phyloP scores from a whole-genome alignment of 2,329 filamentous ascomycete genomes.

The Cryphonectria japonica region DNA sequence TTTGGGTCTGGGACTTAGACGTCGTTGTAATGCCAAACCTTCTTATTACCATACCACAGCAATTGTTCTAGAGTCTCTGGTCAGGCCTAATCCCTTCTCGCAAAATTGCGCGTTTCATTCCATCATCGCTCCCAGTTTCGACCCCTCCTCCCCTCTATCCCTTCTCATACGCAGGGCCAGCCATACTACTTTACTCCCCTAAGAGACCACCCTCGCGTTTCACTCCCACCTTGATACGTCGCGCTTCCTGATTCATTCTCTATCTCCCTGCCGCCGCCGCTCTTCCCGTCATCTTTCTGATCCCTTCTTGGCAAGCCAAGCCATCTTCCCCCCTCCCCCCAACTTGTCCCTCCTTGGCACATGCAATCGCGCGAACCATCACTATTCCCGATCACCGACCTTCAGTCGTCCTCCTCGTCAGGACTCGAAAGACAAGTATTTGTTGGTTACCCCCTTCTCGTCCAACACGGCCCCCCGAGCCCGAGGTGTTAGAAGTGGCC shows the following conservation, averaged over 20 bases:
- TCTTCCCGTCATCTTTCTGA: conserved; percentile 23
- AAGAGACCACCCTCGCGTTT: conserved; percentile 9
- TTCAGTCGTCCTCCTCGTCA: conserved; percentile 5
- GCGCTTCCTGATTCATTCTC: neutral
- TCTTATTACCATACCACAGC: neutral
- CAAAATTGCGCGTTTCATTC: conserved; percentile 1
- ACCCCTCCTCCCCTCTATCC: neutral
- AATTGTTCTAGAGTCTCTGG: neutral
- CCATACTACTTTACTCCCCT: neutral
- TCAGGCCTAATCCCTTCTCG: neutral
- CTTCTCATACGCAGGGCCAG: neutral
- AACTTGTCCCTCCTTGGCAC: conserved; percentile 38
- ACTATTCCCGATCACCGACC: conserved; percentile 2
- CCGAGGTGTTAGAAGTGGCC: neutral
- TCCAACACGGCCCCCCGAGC: conserved; percentile 3
- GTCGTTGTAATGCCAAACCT: neutral
- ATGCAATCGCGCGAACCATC: conserved; percentile 34
- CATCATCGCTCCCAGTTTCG: neutral
- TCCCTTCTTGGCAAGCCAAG: conserved; percentile 31
- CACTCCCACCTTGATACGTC: conserved; percentile 3
- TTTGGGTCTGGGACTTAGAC: neutral
- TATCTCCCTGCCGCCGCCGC: conserved; percentile 17
- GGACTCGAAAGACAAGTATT: conserved; percentile 16
- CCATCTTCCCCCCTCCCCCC: conserved; percentile 22
- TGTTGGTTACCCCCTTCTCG: neutral